Percentiles rank a stretch among this genome's conserved stretches.
Conservation (phyloP, 2,329 filamentous ascomycete species). For the Calonectria naviculata region DNA sequence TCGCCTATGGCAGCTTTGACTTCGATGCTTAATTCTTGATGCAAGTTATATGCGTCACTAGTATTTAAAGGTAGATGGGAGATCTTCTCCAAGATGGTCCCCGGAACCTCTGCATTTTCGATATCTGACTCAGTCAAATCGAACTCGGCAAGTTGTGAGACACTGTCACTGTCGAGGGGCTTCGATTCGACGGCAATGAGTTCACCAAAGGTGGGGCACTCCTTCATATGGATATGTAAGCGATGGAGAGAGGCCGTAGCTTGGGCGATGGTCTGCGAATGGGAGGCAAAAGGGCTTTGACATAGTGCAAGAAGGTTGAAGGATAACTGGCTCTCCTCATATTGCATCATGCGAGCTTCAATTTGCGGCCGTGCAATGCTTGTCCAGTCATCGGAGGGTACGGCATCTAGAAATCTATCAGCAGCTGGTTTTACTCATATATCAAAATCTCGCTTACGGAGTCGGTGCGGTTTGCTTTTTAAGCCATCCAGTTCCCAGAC, state of each 20-base stretch:
- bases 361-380: constrained; percentile 73
- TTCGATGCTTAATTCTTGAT: constrained; percentile 52
- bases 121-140: constrained; percentile 42
- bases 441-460: constrained; percentile 41
- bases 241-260: constrained; percentile 53
- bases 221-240: constrained; percentile 48
- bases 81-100: constrained; percentile 25
- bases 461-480: constrained; percentile 70
- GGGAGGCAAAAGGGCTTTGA: constrained; percentile 67
- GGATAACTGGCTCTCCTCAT: constrained; percentile 73
- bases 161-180: constrained; percentile 36
- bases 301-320: constrained; percentile 84
- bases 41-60: constrained; percentile 47
- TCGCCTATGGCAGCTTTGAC: constrained; percentile 55
- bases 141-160: constrained; percentile 44
- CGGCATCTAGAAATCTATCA: constrained; percentile 26
- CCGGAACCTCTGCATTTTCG: constrained; percentile 30
- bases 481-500: constrained; percentile 94
- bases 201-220: constrained; percentile 30
- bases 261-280: constrained; percentile 58
- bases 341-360: constrained; percentile 72
- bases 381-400: constrained; percentile 69
- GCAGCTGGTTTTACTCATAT: background rate
- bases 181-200: constrained; percentile 34
- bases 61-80: constrained; percentile 16